These are phyloP conservation scores for Kwoniella dendrophila DNA, from an alignment of 768 basidiomycete species.

Conservation along the genomic window DNA sequence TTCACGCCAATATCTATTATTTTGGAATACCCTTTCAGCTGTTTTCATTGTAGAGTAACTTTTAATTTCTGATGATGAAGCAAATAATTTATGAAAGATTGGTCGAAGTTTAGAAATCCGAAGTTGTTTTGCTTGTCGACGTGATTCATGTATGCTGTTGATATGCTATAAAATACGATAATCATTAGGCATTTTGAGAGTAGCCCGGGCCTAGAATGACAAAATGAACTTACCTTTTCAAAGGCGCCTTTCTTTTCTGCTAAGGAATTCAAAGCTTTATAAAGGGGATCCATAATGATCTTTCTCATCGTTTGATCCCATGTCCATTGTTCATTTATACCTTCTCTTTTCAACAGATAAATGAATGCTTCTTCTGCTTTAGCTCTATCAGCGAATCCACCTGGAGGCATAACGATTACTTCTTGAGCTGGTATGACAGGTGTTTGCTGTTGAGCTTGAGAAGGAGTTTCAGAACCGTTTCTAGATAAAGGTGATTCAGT, in stretches of 20 bases:
- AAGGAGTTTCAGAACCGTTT: conserved; percentile 14
- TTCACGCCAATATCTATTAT: conserved; percentile 83
- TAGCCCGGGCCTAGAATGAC: neutral
- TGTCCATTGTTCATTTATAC: conserved; percentile 88
- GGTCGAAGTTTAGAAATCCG: conserved; percentile 83
- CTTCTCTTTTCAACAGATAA: conserved; percentile 82
- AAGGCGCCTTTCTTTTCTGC: conserved; percentile 93
- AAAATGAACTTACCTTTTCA: conserved; percentile 70
- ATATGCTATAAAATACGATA: conserved; percentile 65
- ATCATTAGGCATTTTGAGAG: neutral
- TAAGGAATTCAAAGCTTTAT: conserved; percentile 87
- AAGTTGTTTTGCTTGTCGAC: conserved; percentile 81
- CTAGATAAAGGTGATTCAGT: conserved; percentile 7
- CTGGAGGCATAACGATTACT: conserved; percentile 82
- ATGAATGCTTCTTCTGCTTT: conserved; percentile 95
- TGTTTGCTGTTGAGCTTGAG: conserved; percentile 54
- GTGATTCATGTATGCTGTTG: conserved; percentile 72
- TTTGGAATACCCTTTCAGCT: conserved; percentile 79
- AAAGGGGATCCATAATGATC: conserved; percentile 96
- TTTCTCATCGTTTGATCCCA: conserved; percentile 99
- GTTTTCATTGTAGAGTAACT: conserved; percentile 89
- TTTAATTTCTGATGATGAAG: conserved; percentile 82
- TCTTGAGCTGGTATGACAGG: conserved; percentile 65
- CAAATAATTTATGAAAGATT: conserved; percentile 77
- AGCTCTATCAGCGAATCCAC: conserved; percentile 80